These are phyloP conservation scores for Pleurotus sapidus DNA, from an alignment of 768 basidiomycete species.

Conservation along the genomic window DNA sequence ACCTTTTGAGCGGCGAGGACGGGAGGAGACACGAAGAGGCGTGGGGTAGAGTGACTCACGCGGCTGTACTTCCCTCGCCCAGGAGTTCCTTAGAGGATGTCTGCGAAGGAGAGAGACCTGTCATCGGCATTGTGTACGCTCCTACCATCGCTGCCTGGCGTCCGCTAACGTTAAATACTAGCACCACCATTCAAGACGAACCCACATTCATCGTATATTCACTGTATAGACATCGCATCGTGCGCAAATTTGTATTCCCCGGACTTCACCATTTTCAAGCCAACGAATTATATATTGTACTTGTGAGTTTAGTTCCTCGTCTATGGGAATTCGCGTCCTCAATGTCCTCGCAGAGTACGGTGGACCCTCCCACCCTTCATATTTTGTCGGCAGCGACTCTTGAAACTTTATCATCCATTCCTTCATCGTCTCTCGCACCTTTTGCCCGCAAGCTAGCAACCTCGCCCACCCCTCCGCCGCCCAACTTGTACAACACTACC, in stretches of 20 bases:
- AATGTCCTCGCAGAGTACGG: conserved; percentile 44
- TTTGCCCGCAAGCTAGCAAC: conserved; percentile 26
- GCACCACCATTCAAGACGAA: conserved; percentile 8
- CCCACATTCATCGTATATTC: conserved; percentile 14
- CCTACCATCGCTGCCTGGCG: not conserved
- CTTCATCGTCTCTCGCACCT: conserved; percentile 41
- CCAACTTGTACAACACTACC: conserved; percentile 13
- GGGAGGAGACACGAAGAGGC: not conserved
- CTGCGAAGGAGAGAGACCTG: conserved; percentile 4
- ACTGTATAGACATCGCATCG: conserved; percentile 28
- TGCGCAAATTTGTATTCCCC: conserved; percentile 44
- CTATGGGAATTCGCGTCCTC: conserved; percentile 1
- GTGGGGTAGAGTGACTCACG: conserved; percentile 8
- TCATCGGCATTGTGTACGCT: conserved; percentile 12
- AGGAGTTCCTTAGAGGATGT: not conserved
- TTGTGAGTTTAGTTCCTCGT: conserved; percentile 40
- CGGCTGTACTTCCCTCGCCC: conserved; percentile 6
- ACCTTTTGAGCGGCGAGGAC: not conserved
- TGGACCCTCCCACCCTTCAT: conserved; percentile 50
- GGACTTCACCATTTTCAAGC: conserved; percentile 42
- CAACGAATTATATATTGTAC: conserved; percentile 46
- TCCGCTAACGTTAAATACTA: not conserved
- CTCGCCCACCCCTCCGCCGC: conserved; percentile 10
- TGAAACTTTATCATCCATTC: conserved; percentile 46
- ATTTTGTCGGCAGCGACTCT: conserved; percentile 57